Evolutionary conservation across 441 rosid genomes (phyloP).

Genomic region (Manihot esculenta): DNA sequence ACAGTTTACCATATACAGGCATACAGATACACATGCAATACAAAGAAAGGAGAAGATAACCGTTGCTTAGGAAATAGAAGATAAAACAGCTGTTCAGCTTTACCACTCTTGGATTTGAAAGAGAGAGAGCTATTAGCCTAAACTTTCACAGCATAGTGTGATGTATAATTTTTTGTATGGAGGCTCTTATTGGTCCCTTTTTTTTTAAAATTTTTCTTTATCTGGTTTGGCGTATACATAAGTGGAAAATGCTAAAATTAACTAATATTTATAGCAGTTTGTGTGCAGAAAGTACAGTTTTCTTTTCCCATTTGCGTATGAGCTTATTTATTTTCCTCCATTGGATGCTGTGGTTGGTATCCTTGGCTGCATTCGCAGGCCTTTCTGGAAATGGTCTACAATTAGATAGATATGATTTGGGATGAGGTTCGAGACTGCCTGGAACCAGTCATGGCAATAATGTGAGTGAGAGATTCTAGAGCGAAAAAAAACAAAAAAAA

Average conservation of each 20-base stretch:
- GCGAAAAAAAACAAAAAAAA: too few relatives aligned
- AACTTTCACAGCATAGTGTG: conserved; percentile 7
- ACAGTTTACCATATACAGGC: background rate
- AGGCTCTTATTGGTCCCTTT: conserved; percentile 12
- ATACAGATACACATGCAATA: conserved; percentile 12
- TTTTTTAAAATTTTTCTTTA: too few relatives aligned
- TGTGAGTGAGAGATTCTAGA: background rate
- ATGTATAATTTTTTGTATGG: conserved; percentile 25
- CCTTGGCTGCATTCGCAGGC: background rate
- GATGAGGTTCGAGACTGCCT: background rate
- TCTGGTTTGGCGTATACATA: conserved; percentile 24
- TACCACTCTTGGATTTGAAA: background rate
- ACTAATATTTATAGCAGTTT: background rate
- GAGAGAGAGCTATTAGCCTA: background rate
- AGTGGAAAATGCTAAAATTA: conserved; percentile 6
- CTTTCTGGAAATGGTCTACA: background rate
- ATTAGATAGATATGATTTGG: background rate
- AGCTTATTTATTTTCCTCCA: too few relatives aligned
- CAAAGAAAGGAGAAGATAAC: background rate
- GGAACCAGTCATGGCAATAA: background rate
- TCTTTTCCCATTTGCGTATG: too few relatives aligned
- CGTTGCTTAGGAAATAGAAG: background rate
- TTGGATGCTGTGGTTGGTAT: too few relatives aligned
- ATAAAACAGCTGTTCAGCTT: background rate
- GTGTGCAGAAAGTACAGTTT: too few relatives aligned